These are phyloP conservation scores for Candida frijolesensis DNA, from an alignment of 1,139 yeast genomes.

Conservation along the genomic window DNA sequence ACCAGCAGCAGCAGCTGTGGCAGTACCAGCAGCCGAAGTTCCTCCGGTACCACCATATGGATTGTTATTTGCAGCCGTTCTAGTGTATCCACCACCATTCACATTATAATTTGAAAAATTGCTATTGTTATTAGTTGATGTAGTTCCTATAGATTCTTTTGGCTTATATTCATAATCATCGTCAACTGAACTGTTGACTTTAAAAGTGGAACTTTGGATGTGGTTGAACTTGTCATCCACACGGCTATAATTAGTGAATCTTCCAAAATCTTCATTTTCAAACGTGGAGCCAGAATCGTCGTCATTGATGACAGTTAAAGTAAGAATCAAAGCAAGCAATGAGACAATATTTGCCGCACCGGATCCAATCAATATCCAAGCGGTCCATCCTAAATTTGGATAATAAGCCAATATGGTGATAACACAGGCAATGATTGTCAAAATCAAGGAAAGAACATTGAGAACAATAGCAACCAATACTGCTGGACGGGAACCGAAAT, in stretches of 20 bases:
- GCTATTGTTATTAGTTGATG: neutral
- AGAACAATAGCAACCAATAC: slow-evolving; percentile 30
- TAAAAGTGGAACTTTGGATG: slow-evolving; percentile 15
- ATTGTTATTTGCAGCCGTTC: neutral
- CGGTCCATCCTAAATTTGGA: slow-evolving; percentile 68
- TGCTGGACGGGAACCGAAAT: slow-evolving; percentile 22
- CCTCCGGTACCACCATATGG: neutral
- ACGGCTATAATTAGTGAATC: slow-evolving; percentile 11
- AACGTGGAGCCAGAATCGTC: slow-evolving; percentile 23
- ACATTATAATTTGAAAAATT: neutral
- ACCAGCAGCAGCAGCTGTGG: slow-evolving; percentile 3
- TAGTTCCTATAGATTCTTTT: neutral
- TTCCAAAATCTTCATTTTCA: slow-evolving; percentile 9
- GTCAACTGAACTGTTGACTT: slow-evolving; percentile 22
- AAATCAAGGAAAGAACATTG: slow-evolving; percentile 48
- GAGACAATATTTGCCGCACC: slow-evolving; percentile 55
- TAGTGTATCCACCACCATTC: neutral
- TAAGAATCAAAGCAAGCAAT: slow-evolving; percentile 28
- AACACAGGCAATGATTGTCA: slow-evolving; percentile 55
- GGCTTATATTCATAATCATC: slow-evolving; percentile 33
- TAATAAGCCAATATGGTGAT: slow-evolving; percentile 57
- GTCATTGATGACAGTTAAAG: slow-evolving; percentile 21
- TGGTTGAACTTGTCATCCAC: slow-evolving; percentile 16
- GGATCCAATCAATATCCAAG: slow-evolving; percentile 70
- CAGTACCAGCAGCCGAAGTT: neutral